Evolutionary conservation across 176 grass and related monocot species (phyloP), one percentile per base, ranked within the genome.

Genomic region (Pontederia crassipes): DNA sequence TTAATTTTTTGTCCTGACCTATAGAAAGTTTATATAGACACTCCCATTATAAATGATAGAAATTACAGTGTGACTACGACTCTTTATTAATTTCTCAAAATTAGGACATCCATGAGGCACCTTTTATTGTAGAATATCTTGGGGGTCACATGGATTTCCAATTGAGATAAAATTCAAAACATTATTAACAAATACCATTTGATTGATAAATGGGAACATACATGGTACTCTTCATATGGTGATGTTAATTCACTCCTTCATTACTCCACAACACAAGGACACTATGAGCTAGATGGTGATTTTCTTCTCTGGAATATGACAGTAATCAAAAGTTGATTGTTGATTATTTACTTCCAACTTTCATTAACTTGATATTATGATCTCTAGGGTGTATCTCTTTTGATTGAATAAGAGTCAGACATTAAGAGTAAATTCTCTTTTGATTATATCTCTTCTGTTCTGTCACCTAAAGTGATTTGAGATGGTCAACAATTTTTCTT

Each of bases 331-430:
- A 24, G 20, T 24, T 48, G 20, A 24, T 11, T 24, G 40, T 45
- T 32, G 45, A 46, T 24, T 1, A 24, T 24, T 24, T 24, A 24
- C 20, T 1, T 24, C 20, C 20, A 24, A 24, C 20, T 24, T 24
- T 24, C 10, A 9, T 62, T 62, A 9, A 58, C 28, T 58, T 58
- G 58, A 4, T 15, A n/a, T 15, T 61, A 8, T 9, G 45, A 61
- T 61, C 28, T 66, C 20, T 11, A 66, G 63, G 52, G 49, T 66
- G 63, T 66, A 17, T 52, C 63, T 50, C 63, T 66, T 49, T 66
- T 66, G 63, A 48, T 65, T 13, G 63, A 65, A 65, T 65, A 46
- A 50, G 63, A 48, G 15, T 46, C 29, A 27, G 63, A 65, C 47
- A 65, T 65, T 28, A 65, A 65, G 51, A 10, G 8, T 65, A 26